Evolutionary conservation across 805 yeast species (phyloP).

Genomic region (Candida suzukii): DNA sequence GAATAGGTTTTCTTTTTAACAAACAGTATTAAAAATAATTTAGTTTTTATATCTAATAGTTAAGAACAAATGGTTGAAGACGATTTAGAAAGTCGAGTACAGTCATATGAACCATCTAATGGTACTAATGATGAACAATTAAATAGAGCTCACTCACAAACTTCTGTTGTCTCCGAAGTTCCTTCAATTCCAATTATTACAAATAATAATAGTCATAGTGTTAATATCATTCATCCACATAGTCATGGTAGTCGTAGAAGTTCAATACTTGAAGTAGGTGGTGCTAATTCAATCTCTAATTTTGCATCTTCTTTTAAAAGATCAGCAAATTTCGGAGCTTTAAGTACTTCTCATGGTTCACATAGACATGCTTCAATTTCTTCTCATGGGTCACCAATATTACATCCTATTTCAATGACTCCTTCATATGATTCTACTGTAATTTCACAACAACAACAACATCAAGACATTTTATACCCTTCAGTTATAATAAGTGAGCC

Average conservation of each 20-base stretch:
- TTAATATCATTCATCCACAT: background rate
- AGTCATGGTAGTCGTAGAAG: constrained; percentile 15
- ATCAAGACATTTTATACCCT: background rate
- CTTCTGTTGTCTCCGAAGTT: background rate
- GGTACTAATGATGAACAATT: background rate
- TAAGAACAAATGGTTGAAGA: too few species aligned
- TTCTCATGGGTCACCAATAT: background rate
- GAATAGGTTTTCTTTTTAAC: too few species aligned
- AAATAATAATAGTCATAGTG: background rate
- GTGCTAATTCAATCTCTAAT: constrained; percentile 28
- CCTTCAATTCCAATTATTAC: background rate
- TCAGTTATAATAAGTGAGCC: too few species aligned
- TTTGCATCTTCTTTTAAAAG: constrained; percentile 28
- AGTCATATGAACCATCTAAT: background rate
- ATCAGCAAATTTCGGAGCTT: constrained; percentile 18
- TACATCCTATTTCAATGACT: background rate
- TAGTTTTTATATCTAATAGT: too few species aligned
- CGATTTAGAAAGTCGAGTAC: too few species aligned
- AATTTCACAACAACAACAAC: background rate
- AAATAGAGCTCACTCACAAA: background rate
- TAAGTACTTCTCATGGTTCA: background rate
- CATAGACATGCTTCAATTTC: background rate
- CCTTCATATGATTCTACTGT: background rate
- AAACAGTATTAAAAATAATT: too few species aligned
- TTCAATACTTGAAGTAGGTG: constrained; percentile 29